These are phyloP conservation scores for Biscogniauxia sp. DNA, from an alignment of 2,329 filamentous ascomycete species.

Conservation along the genomic window DNA sequence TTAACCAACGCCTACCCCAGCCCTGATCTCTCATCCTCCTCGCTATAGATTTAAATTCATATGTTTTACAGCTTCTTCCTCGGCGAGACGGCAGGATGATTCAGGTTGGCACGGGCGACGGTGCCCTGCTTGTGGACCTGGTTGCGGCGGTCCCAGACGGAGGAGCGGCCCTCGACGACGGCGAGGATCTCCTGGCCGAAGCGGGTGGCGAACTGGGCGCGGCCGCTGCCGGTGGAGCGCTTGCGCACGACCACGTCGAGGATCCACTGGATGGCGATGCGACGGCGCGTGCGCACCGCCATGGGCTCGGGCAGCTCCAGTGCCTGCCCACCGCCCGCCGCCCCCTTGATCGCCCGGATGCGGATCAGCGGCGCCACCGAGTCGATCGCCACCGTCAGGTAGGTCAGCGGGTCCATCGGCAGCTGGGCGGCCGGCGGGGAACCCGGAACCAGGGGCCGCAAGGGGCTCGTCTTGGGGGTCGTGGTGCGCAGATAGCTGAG, in stretches of 20 bases:
- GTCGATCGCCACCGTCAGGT: conserved; percentile 88
- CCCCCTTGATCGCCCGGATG: conserved; percentile 71
- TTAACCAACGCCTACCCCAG: not conserved
- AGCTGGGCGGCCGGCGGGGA: conserved; percentile 75
- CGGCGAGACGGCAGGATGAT: conserved; percentile 28
- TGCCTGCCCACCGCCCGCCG: conserved; percentile 80
- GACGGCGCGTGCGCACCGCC: conserved; percentile 68
- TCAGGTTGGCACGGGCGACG: conserved; percentile 71
- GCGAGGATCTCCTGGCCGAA: conserved; percentile 84
- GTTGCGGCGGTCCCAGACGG: conserved; percentile 79
- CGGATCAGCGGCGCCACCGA: conserved; percentile 86
- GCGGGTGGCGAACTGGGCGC: conserved; percentile 69
- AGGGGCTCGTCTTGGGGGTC: conserved; percentile 71
- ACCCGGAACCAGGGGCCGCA: conserved; percentile 70
- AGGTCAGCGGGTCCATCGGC: conserved; percentile 83
- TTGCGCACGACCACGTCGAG: conserved; percentile 79
- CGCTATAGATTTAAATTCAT: too few relatives aligned
- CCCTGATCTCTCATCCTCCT: not conserved
- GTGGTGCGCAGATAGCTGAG: conserved; percentile 83
- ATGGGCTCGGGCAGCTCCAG: conserved; percentile 82
- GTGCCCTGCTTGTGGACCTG: conserved; percentile 79
- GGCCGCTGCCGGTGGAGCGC: conserved; percentile 68
- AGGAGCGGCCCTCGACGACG: conserved; percentile 81
- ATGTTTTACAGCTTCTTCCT: conserved; percentile 33
- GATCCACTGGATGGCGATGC: conserved; percentile 85